phyloP scores from a whole-genome alignment of 1,284 basidiomycete genomes.

The Sphagnurus paluster region DNA sequence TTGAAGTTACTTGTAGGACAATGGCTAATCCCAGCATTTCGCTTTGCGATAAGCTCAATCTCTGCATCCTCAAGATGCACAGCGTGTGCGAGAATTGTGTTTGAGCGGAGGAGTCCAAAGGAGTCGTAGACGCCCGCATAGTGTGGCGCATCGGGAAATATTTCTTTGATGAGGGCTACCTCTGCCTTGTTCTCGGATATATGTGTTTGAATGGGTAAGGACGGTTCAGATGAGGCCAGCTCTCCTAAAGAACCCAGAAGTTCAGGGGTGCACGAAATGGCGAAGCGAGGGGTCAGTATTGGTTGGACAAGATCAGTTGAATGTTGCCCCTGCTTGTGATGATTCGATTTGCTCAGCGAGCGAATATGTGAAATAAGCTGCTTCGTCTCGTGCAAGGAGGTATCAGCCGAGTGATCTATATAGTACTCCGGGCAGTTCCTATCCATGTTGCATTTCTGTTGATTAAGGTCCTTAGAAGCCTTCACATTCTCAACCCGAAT shows the following conservation, averaged over 20 bases:
- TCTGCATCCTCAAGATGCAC: conserved; percentile 79
- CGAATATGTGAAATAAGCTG: conserved; percentile 74
- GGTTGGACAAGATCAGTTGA: conserved; percentile 73
- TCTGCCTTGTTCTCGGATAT: conserved; percentile 86
- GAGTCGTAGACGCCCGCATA: conserved; percentile 86
- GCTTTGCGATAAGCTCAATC: conserved; percentile 67
- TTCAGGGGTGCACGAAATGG: conserved; percentile 84
- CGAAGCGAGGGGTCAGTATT: conserved; percentile 93
- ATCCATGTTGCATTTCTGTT: conserved; percentile 94
- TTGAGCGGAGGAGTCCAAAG: conserved; percentile 71
- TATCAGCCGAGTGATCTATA: conserved; percentile 61
- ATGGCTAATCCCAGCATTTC: conserved; percentile 82
- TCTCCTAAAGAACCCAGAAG: conserved; percentile 68
- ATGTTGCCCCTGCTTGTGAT: conserved; percentile 23
- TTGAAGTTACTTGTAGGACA: conserved; percentile 95
- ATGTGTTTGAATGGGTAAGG: conserved; percentile 89
- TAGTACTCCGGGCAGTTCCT: conserved; percentile 73
- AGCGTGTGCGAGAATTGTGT: conserved; percentile 92
- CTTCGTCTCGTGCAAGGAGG: conserved; percentile 62
- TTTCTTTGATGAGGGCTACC: conserved; percentile 61
- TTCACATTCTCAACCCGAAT: too few species aligned
- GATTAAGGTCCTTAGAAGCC: too few species aligned
- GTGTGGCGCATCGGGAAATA: conserved; percentile 62
- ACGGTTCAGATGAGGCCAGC: conserved; percentile 53
- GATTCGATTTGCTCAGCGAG: too few species aligned